phyloP scores from a whole-genome alignment of 2,329 filamentous ascomycete genomes.

The Paecilomyces niveus region DNA sequence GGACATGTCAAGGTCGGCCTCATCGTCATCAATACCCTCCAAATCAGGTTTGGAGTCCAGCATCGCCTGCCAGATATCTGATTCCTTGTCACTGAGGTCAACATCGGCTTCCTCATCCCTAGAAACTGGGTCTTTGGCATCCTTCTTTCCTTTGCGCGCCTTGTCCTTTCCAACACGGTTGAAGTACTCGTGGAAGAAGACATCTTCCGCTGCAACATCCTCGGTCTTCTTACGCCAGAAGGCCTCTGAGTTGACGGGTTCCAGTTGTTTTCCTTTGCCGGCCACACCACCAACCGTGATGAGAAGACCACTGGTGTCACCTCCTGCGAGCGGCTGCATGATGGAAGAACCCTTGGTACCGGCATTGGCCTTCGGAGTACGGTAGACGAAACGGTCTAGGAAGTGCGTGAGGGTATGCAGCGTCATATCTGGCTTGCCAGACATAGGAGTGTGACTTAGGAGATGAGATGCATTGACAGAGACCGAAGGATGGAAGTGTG shows the following conservation, averaged over 20 bases:
- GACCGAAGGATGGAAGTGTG: slow-evolving; percentile 91
- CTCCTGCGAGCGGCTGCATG: slow-evolving; percentile 83
- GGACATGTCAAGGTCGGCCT: slow-evolving; percentile 53
- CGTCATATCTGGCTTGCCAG: slow-evolving; percentile 82
- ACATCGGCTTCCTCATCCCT: slow-evolving; percentile 36
- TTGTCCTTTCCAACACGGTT: slow-evolving; percentile 61
- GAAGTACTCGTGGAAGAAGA: slow-evolving; percentile 99
- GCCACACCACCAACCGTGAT: slow-evolving; percentile 39
- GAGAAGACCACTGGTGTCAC: slow-evolving; percentile 53
- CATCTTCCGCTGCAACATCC: slow-evolving; percentile 82
- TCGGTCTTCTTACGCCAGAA: slow-evolving; percentile 92
- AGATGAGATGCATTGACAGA: slow-evolving; percentile 71
- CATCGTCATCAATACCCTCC: slow-evolving; percentile 53
- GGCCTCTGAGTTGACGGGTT: slow-evolving; percentile 73
- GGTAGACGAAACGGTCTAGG: slow-evolving; percentile 97
- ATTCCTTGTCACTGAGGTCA: slow-evolving; percentile 57
- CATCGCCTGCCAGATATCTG: slow-evolving; percentile 87
- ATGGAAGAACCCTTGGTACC: slow-evolving; percentile 73
- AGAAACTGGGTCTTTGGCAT: slow-evolving; percentile 34
- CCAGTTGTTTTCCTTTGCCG: slow-evolving; percentile 50
- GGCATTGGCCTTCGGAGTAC: slow-evolving; percentile 68
- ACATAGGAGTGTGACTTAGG: slow-evolving; percentile 60
- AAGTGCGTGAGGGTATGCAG: slow-evolving; percentile 91
- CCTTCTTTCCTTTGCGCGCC: slow-evolving; percentile 52
- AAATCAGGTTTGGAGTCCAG: slow-evolving; percentile 73